Base-by-base conservation (phyloP, 495 filamentous ascomycete genomes). In the Apodospora peruviana region DNA sequence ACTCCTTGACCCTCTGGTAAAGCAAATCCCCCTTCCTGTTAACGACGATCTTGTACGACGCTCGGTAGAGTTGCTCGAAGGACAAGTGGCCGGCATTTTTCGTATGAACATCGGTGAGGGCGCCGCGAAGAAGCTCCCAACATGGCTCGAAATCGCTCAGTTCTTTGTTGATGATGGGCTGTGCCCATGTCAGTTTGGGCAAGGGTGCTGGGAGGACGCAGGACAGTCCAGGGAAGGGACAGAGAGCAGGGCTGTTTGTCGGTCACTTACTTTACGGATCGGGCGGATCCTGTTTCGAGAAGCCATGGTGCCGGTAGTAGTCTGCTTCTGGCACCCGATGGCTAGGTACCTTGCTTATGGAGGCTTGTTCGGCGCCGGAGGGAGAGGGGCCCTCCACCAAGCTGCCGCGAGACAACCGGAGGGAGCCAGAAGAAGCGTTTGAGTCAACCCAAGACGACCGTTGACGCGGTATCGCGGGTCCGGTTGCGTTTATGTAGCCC, bases 1-100 rank as follows among this genome's bases (percentile, higher is more conserved):
- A 87, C 14, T 79, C 58, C 52, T 83, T 87, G 39, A 96, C 91
- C 2, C 76, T 68, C 1, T 84, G 74, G 64, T 96, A 96, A 0
- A 99, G 79, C n/a, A 78, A 71, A 7, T 86, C 77, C n/a, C 91
- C 91, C 52, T 87, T 81, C 69, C 87, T 90, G 65, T 85, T 85
- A 43, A 96, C 68, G 0, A 96, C 91, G n/a, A 97, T 85, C 65
- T 88, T 87, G 66, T 99, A 99, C n/a, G 88, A 88, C 41, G 87
- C 88, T 32, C 94, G 88, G 68, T 99, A 99, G 0, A 97, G 80
- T 50, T 91, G 85, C 68, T 99, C 94, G 69, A 95, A 99, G 1
- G 91, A 96, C 3, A 99, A 78, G 3, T 75, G 67, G 10, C 90
- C 95, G 45, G 89, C 90, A 64, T 96, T 91, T 64, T 94, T 91